Evolutionary conservation across 441 rosid species (phyloP), one percentile per base, ranked within the genome.

Genomic region (Euphorbia corollata): DNA sequence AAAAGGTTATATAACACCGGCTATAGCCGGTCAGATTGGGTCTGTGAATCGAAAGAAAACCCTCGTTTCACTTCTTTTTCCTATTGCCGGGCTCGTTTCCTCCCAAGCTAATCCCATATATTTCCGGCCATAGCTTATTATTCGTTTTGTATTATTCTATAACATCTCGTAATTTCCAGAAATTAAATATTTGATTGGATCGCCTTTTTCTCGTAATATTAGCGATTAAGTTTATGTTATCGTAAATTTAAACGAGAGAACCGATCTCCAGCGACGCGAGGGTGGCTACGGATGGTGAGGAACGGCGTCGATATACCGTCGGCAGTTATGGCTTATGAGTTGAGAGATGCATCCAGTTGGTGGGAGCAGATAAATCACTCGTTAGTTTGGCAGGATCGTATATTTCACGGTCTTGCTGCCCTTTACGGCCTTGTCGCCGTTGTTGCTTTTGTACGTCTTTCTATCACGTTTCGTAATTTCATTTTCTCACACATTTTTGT

Each of bases 341-440:
- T 84, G 68, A 82, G 75, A 72, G 85, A 81, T 47, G 86, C 90
- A 59, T 74, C 78, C 74, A 80, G 39, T 70, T 89, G 91, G 94
- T 91, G 97, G 97, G 72, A 87, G 0, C 82, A 82, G 39, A 73
- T 87, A 9, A 87, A 89, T 27, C 75, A 80, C 54, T 91, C 96
- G 15, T 73, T 73, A 69, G 50, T 81, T 38, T 91, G 97, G 96
- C 97, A 91, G 79, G 92, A 86, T 81, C 90, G 91, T 66, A 80
- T 87, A 77, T 91, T 89, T 65, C 89, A 84, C 71, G 55, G 59
- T 22, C 97, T 89, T 55, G 79, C 97, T 71, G 79, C 72, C 48
- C 86, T 87, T 54, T 89, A 89, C 72, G 94, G 85, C 23, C 51
- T 83, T 61, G 96, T 91, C 39, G 86, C 97, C 53, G 75, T 62